Conservation (phyloP, 768 basidiomycete genomes). For the Hypholoma sublateritium region DNA sequence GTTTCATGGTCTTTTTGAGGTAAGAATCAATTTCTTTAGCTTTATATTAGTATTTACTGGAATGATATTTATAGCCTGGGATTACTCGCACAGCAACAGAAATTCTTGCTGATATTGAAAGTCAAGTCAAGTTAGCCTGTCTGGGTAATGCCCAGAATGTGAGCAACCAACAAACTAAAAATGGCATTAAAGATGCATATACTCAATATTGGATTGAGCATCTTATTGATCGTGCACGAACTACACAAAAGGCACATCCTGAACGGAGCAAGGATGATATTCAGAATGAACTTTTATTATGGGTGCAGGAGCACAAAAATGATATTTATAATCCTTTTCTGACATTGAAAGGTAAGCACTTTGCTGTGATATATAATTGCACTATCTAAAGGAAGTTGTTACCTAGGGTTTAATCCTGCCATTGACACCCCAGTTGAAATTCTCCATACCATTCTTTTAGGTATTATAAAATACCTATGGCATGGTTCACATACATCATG, state of each 20-base stretch:
- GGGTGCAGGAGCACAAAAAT: constrained; percentile 22
- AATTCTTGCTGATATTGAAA: constrained; percentile 23
- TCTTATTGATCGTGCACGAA: constrained; percentile 21
- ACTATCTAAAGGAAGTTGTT: no score
- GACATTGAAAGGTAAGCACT: constrained; percentile 20
- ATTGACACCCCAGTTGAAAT: constrained; percentile 32
- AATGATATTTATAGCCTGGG: constrained; percentile 19
- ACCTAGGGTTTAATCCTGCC: constrained; percentile 27
- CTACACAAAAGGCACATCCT: no score
- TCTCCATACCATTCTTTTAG: constrained; percentile 37
- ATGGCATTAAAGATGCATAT: constrained; percentile 39
- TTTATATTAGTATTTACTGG: not conserved
- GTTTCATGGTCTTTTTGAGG: constrained; percentile 33
- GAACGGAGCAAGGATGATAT: no score
- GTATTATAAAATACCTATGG: constrained; percentile 38
- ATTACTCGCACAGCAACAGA: constrained; percentile 18
- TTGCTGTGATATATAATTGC: not conserved
- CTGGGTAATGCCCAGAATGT: constrained; percentile 28
- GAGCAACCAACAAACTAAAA: constrained; percentile 25
- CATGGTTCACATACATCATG: constrained; percentile 22
- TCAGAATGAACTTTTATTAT: constrained; percentile 23
- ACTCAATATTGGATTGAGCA: constrained; percentile 37
- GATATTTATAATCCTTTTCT: constrained; percentile 32
- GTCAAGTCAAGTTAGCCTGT: constrained; percentile 31
- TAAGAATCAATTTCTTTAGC: not conserved